Base-by-base conservation (phyloP, 2,329 filamentous ascomycete species). In the Aspergillus sp. region DNA sequence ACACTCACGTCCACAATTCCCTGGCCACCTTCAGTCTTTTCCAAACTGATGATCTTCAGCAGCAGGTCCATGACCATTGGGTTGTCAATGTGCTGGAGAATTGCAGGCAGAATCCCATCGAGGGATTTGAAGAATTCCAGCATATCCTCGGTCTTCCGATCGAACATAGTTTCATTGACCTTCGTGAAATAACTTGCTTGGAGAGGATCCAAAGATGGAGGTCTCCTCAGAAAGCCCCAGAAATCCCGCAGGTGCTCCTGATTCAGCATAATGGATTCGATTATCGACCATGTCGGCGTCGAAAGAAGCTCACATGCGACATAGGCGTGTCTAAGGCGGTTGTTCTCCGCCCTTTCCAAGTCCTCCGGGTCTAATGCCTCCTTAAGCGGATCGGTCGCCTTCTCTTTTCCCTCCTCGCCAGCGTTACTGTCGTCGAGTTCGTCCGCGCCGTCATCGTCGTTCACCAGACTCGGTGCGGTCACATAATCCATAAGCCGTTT, bases 141-240 rank as follows among this genome's bases (percentile, higher is more conserved):
- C 91, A 97, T 98, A 55, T 96, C 91, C 62, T 94, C 88, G 5
- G 94, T 96, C 78, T 97, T 97, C 72, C 93, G 94, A 67, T 97
- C 93, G 48, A 98, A 85, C 17, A 98, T 74, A n/a, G 89, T 87
- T 72, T 98, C 93, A 68, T 97, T 97, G 63, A 98, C 90, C 66
- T 97, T 98, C 47, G 91, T 96, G 66, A 98, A 98, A 67, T 98
- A 98, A 62, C 90, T 90, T 15, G 93, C 91, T 70, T 97, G 91
- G 5, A 96, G 79, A 33, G 91, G 87, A 66, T 97, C 91, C 47
- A 98, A 79, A 2, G 91, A 88, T 9, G 88, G 80, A n/a, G 88
- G 81, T 47, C 84, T 81, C 64, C 86, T 86, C 59, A 98, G 72
- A 67, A 96, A 98, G 43, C 82, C 76, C 93, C 93, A 98, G 68